Evolutionary conservation across 768 basidiomycete species (phyloP).

Genomic region (Cubamyces sp.): DNA sequence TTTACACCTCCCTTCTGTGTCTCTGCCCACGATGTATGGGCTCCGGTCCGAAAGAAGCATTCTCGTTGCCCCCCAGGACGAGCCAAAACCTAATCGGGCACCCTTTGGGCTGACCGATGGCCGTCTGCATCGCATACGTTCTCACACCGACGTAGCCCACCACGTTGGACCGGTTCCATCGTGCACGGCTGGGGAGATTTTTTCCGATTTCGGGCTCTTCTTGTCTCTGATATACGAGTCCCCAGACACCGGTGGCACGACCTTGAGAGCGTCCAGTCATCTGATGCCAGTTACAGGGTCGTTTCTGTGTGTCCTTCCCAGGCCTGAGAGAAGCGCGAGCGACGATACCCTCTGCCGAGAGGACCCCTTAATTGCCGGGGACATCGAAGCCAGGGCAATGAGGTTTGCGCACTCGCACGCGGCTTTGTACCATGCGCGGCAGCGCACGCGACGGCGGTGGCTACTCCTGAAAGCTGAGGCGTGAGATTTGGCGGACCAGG

Average conservation of each 20-base stretch:
- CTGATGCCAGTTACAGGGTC: neutral
- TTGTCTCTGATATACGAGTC: neutral
- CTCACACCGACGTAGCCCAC: neutral
- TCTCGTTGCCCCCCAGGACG: neutral
- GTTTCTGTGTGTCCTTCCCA: neutral
- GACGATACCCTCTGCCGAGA: neutral
- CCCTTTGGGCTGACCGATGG: neutral
- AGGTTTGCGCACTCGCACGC: neutral
- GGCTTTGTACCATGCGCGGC: neutral
- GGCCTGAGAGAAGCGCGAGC: neutral
- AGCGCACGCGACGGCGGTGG: neutral
- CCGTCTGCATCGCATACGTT: neutral
- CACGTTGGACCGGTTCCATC: neutral
- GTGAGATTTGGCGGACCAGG: neutral
- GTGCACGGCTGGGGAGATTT: neutral
- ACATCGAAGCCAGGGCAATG: neutral
- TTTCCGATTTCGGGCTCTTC: neutral
- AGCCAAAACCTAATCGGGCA: conserved; percentile 19
- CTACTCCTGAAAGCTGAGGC: neutral
- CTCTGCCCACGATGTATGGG: neutral
- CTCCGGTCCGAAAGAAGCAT: conserved; percentile 13
- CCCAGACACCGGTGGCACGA: too few species aligned
- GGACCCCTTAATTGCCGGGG: conserved; percentile 1
- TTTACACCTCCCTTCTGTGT: neutral
- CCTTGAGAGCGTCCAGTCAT: neutral